These are phyloP conservation scores for Theileria annulata DNA, from an alignment of 169 alveolate genomes.

Conservation along the genomic window DNA sequence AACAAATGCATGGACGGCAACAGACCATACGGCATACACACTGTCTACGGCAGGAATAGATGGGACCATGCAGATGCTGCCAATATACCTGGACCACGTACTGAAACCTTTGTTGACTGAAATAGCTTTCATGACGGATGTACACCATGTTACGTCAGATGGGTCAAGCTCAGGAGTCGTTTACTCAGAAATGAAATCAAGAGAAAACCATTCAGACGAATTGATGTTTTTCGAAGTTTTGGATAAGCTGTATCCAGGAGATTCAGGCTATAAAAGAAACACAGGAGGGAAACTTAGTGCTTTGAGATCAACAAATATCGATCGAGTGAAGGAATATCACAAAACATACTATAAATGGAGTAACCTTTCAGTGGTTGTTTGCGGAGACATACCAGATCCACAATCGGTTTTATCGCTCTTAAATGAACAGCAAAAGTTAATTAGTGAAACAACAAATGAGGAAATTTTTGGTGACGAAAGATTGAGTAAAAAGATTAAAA, in stretches of 20 bases:
- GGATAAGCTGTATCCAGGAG: conserved; percentile 66
- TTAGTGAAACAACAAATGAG: conserved; percentile 8
- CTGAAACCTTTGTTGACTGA: conserved; percentile 78
- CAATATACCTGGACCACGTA: conserved; percentile 83
- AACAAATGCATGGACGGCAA: conserved; percentile 87
- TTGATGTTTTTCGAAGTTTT: conserved; percentile 50
- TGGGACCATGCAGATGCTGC: conserved; percentile 81
- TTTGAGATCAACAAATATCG: conserved; percentile 61
- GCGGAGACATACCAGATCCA: conserved; percentile 65
- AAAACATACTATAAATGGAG: conserved; percentile 63
- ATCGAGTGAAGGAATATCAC: conserved; percentile 67
- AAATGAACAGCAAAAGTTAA: conserved; percentile 4
- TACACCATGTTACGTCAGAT: conserved; percentile 79
- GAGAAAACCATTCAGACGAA: conserved; percentile 64
- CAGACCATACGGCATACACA: conserved; percentile 80
- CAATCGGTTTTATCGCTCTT: conserved; percentile 23
- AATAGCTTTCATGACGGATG: conserved; percentile 80
- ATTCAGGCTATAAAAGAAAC: conserved; percentile 62
- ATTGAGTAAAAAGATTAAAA: background rate
- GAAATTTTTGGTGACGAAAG: background rate
- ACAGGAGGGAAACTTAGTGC: conserved; percentile 74
- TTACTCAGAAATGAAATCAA: conserved; percentile 73
- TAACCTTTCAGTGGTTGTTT: conserved; percentile 65
- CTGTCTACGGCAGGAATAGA: conserved; percentile 84
- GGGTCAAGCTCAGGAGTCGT: conserved; percentile 78